Percentiles rank a stretch among this genome's conserved stretches.
These are phyloP conservation scores for Claviceps sp. DNA, from an alignment of 2,329 filamentous ascomycete species.

Conservation along the genomic window DNA sequence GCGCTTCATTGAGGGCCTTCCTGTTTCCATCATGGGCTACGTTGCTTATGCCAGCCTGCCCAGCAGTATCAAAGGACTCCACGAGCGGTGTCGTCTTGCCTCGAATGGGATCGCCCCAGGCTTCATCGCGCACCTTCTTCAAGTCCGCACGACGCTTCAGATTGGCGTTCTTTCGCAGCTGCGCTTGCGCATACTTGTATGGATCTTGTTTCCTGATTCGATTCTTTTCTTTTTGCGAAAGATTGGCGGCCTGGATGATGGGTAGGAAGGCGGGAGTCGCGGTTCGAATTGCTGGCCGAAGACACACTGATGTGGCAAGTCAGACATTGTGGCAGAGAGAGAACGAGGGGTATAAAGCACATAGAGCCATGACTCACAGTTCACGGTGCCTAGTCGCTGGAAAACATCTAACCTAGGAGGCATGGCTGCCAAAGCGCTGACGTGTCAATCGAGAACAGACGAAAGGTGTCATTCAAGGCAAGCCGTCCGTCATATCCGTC, in stretches of 20 bases:
- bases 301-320: constrained; percentile 35
- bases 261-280: constrained; percentile 39
- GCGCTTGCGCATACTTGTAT: constrained; percentile 67
- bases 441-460: not conserved
- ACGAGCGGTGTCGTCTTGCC: constrained; percentile 73
- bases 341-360: not conserved
- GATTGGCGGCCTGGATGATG: constrained; percentile 49
- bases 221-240: constrained; percentile 50
- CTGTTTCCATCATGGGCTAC: constrained; percentile 28
- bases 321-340: not conserved
- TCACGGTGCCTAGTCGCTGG: constrained; percentile 44
- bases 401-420: constrained; percentile 51
- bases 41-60: constrained; percentile 27
- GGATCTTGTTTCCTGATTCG: constrained; percentile 61
- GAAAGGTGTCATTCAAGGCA: not conserved
- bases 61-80: constrained; percentile 60
- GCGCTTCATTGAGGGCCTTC: constrained; percentile 24
- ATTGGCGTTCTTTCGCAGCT: constrained; percentile 75
- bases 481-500: not conserved
- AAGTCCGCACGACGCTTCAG: constrained; percentile 61
- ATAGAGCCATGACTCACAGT: constrained; percentile 33
- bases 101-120: constrained; percentile 64
- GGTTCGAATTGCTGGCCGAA: constrained; percentile 38
- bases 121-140: constrained; percentile 45
- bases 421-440: constrained; percentile 33